Conservation (phyloP, 2,329 filamentous ascomycete genomes). For the Sporothrix variecibatus region DNA sequence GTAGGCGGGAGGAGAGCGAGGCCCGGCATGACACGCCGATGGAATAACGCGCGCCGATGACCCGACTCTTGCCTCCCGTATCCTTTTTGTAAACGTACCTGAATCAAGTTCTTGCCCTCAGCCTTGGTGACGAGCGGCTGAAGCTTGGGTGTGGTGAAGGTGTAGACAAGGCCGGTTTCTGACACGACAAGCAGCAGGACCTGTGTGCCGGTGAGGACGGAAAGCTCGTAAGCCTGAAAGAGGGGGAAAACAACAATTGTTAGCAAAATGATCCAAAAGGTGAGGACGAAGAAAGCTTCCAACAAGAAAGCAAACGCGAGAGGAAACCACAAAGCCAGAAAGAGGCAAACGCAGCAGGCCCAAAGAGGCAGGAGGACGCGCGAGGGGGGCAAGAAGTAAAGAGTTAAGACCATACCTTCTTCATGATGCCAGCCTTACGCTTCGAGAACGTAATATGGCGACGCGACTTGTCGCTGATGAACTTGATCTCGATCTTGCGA, state of each 20-base stretch:
- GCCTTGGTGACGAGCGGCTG: constrained; percentile 97
- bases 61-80: too few species aligned
- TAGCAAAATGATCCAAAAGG: constrained; percentile 19
- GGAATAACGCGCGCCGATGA: background rate
- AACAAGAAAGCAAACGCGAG: background rate
- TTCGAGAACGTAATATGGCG: constrained; percentile 99
- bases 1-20: background rate
- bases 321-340: background rate
- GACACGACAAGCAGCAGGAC: constrained; percentile 95
- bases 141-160: constrained; percentile 96
- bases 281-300: background rate
- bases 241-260: constrained; percentile 26
- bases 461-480: constrained; percentile 99
- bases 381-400: background rate
- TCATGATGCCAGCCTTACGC: constrained; percentile 99
- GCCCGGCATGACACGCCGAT: background rate
- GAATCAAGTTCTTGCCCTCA: constrained; percentile 98
- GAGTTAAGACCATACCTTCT: constrained; percentile 73
- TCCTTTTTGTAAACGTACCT: constrained; percentile 61
- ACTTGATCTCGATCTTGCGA: constrained; percentile 99
- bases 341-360: background rate
- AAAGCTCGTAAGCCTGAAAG: constrained; percentile 85
- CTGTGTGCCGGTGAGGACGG: constrained; percentile 96
- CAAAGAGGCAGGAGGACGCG: background rate
- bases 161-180: constrained; percentile 96